A percentile compares a stretch with the other conserved stretches of the same genome.
Evolutionary conservation across 1,284 basidiomycete genomes (phyloP).

Genomic region (Trametes pubescens): DNA sequence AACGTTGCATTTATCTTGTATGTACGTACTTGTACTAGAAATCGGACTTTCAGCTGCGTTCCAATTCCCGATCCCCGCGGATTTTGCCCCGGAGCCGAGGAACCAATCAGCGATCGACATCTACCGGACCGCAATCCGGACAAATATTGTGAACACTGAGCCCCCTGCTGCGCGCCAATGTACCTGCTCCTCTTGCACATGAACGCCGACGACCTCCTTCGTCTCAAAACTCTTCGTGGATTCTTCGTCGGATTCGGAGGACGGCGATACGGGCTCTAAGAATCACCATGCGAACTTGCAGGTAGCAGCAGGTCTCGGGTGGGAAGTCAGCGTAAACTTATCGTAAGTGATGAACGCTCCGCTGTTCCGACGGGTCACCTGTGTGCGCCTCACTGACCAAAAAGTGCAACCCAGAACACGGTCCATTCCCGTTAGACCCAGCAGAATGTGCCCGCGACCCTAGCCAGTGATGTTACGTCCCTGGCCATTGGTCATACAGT

Average conservation of each 20-base stretch:
- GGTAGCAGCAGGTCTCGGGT: too few species aligned
- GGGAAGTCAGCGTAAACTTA: conserved; percentile 12
- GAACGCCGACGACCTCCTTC: neutral
- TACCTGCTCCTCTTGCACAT: neutral
- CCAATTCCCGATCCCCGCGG: too few species aligned
- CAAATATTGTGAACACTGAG: neutral
- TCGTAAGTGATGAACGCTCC: conserved; percentile 12
- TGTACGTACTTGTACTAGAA: neutral
- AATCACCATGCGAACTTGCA: neutral
- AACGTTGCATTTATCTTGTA: conserved; percentile 2
- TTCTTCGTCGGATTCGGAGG: too few species aligned
- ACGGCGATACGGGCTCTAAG: neutral
- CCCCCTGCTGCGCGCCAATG: neutral
- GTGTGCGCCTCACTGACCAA: conserved; percentile 2
- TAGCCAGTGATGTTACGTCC: conserved; percentile 23
- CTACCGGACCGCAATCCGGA: neutral
- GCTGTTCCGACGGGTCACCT: conserved; percentile 21
- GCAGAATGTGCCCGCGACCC: neutral
- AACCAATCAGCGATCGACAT: neutral
- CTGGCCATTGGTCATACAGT: neutral
- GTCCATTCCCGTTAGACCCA: neutral
- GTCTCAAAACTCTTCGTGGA: neutral
- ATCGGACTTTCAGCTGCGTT: neutral
- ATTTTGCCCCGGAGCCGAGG: neutral
- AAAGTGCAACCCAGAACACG: conserved; percentile 9